Conservation (phyloP, 2,329 filamentous ascomycete species). For the Neofusicoccum ribis region DNA sequence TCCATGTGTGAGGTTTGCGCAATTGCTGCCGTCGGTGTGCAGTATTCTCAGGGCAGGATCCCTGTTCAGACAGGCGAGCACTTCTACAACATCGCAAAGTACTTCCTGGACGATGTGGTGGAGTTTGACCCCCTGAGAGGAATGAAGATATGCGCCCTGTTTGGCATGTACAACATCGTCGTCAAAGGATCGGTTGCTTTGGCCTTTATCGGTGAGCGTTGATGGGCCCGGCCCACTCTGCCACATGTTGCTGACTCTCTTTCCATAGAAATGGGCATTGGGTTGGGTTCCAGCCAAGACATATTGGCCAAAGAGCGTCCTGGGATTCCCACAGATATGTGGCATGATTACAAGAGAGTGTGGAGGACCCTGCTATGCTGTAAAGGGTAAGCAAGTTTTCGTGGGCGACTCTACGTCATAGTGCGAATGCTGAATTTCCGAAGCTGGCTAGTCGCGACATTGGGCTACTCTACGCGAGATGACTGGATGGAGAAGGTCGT, state of each 20-base stretch:
- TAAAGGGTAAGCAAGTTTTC: conserved; percentile 12
- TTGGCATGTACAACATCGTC: conserved; percentile 28
- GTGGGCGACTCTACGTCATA: no score
- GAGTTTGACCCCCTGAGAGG: conserved; percentile 24
- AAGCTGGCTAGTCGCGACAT: conserved; percentile 26
- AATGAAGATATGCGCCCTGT: conserved; percentile 26
- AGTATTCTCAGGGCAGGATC: conserved; percentile 22
- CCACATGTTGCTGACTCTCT: background rate
- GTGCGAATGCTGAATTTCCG: background rate
- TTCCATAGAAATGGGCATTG: conserved; percentile 24
- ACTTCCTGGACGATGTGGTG: conserved; percentile 25
- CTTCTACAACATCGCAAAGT: conserved; percentile 25
- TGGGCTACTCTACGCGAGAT: conserved; percentile 21
- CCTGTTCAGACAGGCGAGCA: conserved; percentile 23
- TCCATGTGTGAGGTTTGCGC: conserved; percentile 24
- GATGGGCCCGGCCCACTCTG: no score
- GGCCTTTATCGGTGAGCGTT: conserved; percentile 25
- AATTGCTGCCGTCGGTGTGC: conserved; percentile 25
- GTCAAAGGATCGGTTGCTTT: conserved; percentile 25
- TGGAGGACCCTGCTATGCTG: conserved; percentile 25
- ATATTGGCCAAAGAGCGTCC: conserved; percentile 8
- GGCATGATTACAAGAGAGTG: conserved; percentile 22
- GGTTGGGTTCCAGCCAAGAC: conserved; percentile 20
- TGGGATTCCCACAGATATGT: background rate
- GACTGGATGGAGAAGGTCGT: background rate